Evolutionary conservation across 2,329 filamentous ascomycete genomes (phyloP).

Genomic region (Leptosphaerulina australis): DNA sequence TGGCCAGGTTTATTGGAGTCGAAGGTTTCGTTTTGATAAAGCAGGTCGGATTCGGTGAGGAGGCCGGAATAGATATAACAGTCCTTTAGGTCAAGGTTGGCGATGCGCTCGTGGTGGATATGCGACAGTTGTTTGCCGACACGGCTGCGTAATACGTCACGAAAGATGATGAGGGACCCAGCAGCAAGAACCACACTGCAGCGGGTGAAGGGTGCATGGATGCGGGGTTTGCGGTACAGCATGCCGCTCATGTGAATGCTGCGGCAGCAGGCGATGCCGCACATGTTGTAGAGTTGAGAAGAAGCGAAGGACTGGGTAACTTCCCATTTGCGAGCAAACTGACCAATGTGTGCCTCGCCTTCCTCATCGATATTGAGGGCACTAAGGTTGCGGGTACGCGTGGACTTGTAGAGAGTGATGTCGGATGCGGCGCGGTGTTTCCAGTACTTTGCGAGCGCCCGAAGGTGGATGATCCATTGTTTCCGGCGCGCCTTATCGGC

Average conservation of each 20-base stretch:
- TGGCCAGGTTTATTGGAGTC: conserved; percentile 66
- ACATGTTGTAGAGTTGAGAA: conserved; percentile 70
- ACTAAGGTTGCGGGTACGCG: conserved; percentile 64
- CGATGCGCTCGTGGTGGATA: conserved; percentile 67
- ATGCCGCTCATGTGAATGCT: conserved; percentile 65
- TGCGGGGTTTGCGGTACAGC: conserved; percentile 68
- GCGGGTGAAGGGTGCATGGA: conserved; percentile 65
- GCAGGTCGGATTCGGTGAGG: conserved; percentile 65
- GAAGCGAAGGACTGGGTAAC: conserved; percentile 68
- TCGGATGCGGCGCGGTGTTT: conserved; percentile 62
- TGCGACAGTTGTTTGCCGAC: conserved; percentile 63
- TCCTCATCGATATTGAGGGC: conserved; percentile 69
- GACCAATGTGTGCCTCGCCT: conserved; percentile 67
- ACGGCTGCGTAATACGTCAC: conserved; percentile 61
- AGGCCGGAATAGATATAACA: conserved; percentile 71
- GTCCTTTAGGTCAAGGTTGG: conserved; percentile 64
- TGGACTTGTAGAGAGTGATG: conserved; percentile 61
- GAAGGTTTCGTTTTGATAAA: conserved; percentile 69
- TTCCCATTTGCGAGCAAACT: conserved; percentile 72
- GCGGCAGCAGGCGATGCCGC: conserved; percentile 67
- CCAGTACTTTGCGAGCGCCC: conserved; percentile 66
- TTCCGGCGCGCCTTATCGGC: conserved; percentile 63
- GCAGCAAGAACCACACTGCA: conserved; percentile 66
- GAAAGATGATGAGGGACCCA: conserved; percentile 67
- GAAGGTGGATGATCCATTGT: conserved; percentile 67